Base-by-base conservation (phyloP, 495 filamentous ascomycete species). In the Penicillium atrosanguineum region DNA sequence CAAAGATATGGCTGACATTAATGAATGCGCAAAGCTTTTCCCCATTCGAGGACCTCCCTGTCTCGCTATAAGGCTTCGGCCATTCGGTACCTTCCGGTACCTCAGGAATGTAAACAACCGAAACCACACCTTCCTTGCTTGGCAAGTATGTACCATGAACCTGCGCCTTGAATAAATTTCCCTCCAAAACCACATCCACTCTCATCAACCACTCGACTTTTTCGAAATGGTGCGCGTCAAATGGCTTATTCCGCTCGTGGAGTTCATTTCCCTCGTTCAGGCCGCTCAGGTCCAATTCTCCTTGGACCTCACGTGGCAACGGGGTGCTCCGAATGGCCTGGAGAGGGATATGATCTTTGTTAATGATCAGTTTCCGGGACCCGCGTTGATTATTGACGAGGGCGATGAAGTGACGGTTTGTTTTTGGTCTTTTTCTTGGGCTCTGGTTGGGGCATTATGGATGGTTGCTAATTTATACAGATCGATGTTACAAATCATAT, bases 301-400 rank as follows among this genome's bases (percentile, higher is more conserved):
- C 1, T 34, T 34, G 31, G 9, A 34, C 11, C 31, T 34, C 12
- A 76, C 73, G 14, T 76, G 72, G 73, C 56, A 71, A 15, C 57
- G 41, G 6, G 55, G 66, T 0, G 55, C 72, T 0, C 74, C 74
- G 0, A 66, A 77, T 65, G 75, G 76, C 36, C 37, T 61, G 14
- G 44, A 47, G 18, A 56, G 76, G 21, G 57, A 77, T 3, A 69
- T 82, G 38, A 69, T 84, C 11, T 75, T 83, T 20, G 70, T 82
- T 38, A 85, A 85, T 64, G 79, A 75, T 19, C 73, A 77, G 6
- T 83, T 77, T 48, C 82, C 82, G 0, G 80, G 79, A 0, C 82
- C 80, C 0, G 29, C 75, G 12, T 72, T 85, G 38, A 71, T 79
- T 44, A 65, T 79, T 1, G 78, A 82, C 56, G 76, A 83, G 69